Percentiles rank a stretch among this genome's conserved stretches.
Evolutionary conservation across 495 filamentous ascomycete species (phyloP).

Genomic region (Aspergillus leporis): DNA sequence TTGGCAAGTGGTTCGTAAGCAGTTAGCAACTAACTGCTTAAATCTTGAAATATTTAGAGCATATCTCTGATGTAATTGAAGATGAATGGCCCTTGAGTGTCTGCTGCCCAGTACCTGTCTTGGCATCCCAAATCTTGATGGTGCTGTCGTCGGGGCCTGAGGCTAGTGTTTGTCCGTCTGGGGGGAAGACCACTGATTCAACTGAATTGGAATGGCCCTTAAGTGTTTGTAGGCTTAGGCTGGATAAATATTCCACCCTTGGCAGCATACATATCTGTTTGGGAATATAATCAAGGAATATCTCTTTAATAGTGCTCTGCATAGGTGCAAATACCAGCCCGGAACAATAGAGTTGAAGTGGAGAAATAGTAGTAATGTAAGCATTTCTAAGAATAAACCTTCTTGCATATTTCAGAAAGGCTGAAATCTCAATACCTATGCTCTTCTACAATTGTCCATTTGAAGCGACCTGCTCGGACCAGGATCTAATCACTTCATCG

Average conservation of each 20-base stretch:
- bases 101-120: slow-evolving; percentile 12
- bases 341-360: slow-evolving; percentile 20
- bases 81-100: too few species aligned
- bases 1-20: too few species aligned
- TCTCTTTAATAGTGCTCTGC: slow-evolving; percentile 28
- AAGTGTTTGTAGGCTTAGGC: neutral
- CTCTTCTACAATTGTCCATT: too few species aligned
- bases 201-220: slow-evolving; percentile 3
- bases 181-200: slow-evolving; percentile 8
- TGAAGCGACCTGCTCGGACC: slow-evolving; percentile 11
- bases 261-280: slow-evolving; percentile 5
- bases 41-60: too few species aligned
- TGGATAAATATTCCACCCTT: slow-evolving; percentile 12
- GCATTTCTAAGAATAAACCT: slow-evolving; percentile 30
- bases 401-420: slow-evolving; percentile 33
- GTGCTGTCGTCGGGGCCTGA: slow-evolving; percentile 28
- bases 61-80: too few species aligned
- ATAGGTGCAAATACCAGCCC: slow-evolving; percentile 34
- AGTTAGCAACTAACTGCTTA: too few species aligned
- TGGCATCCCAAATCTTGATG: slow-evolving; percentile 33
- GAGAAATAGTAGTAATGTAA: slow-evolving; percentile 33
- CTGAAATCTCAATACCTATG: slow-evolving; percentile 20
- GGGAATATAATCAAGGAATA: neutral
- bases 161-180: slow-evolving; percentile 21
- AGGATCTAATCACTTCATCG: neutral